Evolutionary conservation across 2,329 filamentous ascomycete species (phyloP).

Genomic region (Trichoderma brevicompactum): DNA sequence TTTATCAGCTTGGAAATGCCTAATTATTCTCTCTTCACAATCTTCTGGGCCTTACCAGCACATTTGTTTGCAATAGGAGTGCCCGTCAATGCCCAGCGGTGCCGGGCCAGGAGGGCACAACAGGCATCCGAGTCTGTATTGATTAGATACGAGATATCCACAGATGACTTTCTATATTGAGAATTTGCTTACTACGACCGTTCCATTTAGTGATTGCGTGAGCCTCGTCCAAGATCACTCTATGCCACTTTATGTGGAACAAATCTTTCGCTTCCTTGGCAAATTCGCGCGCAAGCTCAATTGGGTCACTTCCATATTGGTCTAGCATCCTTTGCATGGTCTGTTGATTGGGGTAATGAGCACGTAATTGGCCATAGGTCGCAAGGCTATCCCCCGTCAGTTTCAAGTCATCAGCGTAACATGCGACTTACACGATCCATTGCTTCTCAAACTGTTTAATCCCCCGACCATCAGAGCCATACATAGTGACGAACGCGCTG

Average conservation of each 20-base stretch:
- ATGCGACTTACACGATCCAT: slow-evolving; percentile 16
- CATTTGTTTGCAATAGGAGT: slow-evolving; percentile 44
- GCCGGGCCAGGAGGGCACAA: slow-evolving; percentile 37
- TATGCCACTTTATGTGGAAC: slow-evolving; percentile 48
- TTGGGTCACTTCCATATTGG: not conserved
- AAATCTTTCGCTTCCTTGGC: slow-evolving; percentile 13
- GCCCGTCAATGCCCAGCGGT: slow-evolving; percentile 44
- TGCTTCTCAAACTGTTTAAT: not conserved
- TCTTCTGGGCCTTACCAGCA: slow-evolving; percentile 31
- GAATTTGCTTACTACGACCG: slow-evolving; percentile 37
- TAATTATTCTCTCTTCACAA: fast-evolving
- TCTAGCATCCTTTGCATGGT: not conserved
- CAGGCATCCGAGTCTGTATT: slow-evolving; percentile 34
- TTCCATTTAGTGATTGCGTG: slow-evolving; percentile 58
- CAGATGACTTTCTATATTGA: not conserved
- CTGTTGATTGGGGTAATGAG: slow-evolving; percentile 27
- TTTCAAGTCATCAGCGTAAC: too few species aligned
- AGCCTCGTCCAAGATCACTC: slow-evolving; percentile 62
- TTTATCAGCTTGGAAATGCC: slow-evolving; percentile 29
- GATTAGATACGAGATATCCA: not conserved
- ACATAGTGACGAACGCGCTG: not conserved
- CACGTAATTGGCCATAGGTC: slow-evolving; percentile 38
- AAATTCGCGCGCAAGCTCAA: slow-evolving; percentile 46
- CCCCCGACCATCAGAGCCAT: not conserved
- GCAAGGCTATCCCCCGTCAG: slow-evolving; percentile 34